Conservation (phyloP, 176 grass and related monocot species). For the Ananas comosus region DNA sequence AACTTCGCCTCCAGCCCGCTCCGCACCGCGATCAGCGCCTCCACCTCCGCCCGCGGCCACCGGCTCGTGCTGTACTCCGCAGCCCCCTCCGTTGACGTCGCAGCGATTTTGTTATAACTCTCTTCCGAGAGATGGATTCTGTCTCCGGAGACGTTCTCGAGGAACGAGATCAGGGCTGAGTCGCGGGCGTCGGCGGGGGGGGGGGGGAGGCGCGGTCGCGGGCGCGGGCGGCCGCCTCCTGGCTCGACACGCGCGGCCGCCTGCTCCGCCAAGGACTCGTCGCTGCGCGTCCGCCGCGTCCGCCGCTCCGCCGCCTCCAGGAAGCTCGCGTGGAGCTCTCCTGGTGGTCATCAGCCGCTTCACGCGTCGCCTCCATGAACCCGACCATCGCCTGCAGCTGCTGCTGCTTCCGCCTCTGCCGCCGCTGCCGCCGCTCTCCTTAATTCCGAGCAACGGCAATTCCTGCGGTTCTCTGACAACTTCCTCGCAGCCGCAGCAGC, state of each 20-base stretch:
- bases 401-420: constrained; percentile 1
- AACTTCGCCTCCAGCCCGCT: neutral
- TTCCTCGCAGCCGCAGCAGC: neutral
- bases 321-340: constrained; percentile 17
- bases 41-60: constrained; percentile 1
- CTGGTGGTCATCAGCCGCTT: constrained; percentile 23
- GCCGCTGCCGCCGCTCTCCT: constrained; percentile 8
- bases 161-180: neutral
- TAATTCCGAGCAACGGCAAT: too few relatives aligned
- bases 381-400: constrained; percentile 4
- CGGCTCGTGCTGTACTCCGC: neutral
- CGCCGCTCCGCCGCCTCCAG: constrained; percentile 16
- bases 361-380: constrained; percentile 16
- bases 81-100: neutral
- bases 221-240: neutral
- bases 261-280: constrained; percentile 1
- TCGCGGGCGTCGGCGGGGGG: neutral
- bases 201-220: constrained; percentile 5
- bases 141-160: constrained; percentile 12
- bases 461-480: neutral
- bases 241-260: constrained; percentile 1
- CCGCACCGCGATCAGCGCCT: constrained; percentile 3
- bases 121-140: neutral
- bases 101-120: too few relatives aligned
- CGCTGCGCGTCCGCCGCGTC: neutral